Evolutionary conservation across 2,329 filamentous ascomycete species (phyloP).

Genomic region (Huntiella abstrusa): DNA sequence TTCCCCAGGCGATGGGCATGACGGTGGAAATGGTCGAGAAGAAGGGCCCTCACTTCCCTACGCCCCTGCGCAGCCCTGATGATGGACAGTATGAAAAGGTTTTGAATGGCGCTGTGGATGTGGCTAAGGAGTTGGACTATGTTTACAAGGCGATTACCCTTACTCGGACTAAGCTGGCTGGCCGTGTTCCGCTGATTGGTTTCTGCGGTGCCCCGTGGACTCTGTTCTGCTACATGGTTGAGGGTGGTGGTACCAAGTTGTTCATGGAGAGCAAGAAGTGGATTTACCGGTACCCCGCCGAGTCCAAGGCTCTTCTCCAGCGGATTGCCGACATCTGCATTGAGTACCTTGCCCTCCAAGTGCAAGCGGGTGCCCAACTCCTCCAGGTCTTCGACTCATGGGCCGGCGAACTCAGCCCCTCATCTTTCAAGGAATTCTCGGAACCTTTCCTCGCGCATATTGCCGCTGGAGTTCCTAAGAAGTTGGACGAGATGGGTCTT

Average conservation of each 20-base stretch:
- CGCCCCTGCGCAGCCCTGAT: conserved; percentile 58
- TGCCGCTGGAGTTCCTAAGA: conserved; percentile 56
- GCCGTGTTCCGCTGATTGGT: conserved; percentile 79
- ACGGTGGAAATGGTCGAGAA: conserved; percentile 96
- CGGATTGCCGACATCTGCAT: conserved; percentile 93
- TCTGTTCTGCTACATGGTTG: conserved; percentile 95
- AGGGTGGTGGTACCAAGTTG: conserved; percentile 88
- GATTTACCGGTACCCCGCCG: conserved; percentile 76
- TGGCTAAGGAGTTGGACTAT: conserved; percentile 69
- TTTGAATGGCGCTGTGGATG: conserved; percentile 62
- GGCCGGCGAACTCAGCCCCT: conserved; percentile 81
- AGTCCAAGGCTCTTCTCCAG: conserved; percentile 61
- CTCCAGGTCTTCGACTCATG: conserved; percentile 97
- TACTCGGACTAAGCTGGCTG: conserved; percentile 71
- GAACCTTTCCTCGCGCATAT: conserved; percentile 78
- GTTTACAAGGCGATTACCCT: conserved; percentile 91
- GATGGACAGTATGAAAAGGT: conserved; percentile 70
- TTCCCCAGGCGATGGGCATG: conserved; percentile 97
- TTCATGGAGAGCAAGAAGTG: conserved; percentile 91
- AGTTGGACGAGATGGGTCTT: conserved; percentile 53
- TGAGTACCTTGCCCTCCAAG: conserved; percentile 82
- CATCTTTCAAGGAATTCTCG: conserved; percentile 66
- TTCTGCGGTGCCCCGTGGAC: conserved; percentile 98
- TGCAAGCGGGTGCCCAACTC: conserved; percentile 83
- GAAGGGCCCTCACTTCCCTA: conserved; percentile 86